Evolutionary conservation across 768 basidiomycete species (phyloP).

Genomic region (Panus rudis): DNA sequence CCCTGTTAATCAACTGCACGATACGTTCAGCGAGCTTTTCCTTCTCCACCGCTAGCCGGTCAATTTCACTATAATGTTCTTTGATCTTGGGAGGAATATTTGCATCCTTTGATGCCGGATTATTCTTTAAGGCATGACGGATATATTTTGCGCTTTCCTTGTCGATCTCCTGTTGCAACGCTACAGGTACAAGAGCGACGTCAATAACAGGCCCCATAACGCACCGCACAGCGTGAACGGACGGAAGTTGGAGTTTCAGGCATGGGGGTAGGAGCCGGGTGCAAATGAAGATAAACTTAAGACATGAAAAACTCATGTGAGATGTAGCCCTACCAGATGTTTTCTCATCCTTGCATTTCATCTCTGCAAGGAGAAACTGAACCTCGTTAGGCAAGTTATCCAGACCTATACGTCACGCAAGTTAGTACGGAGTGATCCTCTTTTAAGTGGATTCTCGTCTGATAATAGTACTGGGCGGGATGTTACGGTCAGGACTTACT

Average conservation of each 20-base stretch:
- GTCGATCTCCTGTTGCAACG: constrained; percentile 37
- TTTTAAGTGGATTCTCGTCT: too few species aligned
- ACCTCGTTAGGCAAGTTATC: constrained; percentile 46
- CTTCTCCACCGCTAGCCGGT: constrained; percentile 36
- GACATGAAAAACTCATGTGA: neutral
- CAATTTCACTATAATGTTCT: constrained; percentile 23
- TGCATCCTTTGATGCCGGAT: constrained; percentile 26
- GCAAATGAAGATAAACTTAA: neutral
- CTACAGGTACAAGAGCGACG: constrained; percentile 20
- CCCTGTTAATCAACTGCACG: constrained; percentile 36
- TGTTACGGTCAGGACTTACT: constrained; percentile 26
- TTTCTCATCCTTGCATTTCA: constrained; percentile 32
- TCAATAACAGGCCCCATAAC: too few species aligned
- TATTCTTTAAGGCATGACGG: constrained; percentile 32
- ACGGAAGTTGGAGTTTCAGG: neutral
- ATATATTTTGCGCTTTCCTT: constrained; percentile 38
- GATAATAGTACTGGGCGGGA: neutral
- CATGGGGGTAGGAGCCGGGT: neutral
- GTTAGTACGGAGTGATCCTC: neutral
- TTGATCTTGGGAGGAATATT: constrained; percentile 30
- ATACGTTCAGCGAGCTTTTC: constrained; percentile 36
- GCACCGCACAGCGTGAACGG: neutral
- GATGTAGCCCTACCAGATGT: neutral
- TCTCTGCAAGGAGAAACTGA: constrained; percentile 41
- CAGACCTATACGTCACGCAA: constrained; percentile 27